phyloP scores from a whole-genome alignment of 768 basidiomycete species.

The Hirschioporus abietinus region DNA sequence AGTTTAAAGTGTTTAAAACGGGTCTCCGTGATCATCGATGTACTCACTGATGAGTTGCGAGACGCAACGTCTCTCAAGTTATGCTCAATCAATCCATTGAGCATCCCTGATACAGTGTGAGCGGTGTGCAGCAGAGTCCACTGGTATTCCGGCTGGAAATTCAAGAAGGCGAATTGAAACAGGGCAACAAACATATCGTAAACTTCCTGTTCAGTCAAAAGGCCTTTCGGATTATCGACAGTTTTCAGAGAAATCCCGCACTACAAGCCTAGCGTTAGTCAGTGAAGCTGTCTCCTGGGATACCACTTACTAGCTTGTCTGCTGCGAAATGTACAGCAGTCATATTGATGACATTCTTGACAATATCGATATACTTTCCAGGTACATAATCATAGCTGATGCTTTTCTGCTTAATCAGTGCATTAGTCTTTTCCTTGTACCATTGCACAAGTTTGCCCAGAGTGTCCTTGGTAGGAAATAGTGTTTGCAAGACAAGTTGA shows the following conservation, averaged over 20 bases:
- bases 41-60: conserved; percentile 20
- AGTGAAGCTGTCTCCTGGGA: not conserved
- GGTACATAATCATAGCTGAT: conserved; percentile 28
- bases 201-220: conserved; percentile 42
- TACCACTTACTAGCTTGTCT: conserved; percentile 28
- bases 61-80: conserved; percentile 25
- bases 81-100: conserved; percentile 29
- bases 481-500: conserved; percentile 19
- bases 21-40: not conserved
- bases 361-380: conserved; percentile 40
- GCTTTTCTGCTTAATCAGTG: conserved; percentile 22
- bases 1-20: not conserved
- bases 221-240: conserved; percentile 34
- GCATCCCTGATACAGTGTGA: conserved; percentile 23
- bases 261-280: conserved; percentile 18
- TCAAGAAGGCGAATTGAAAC: conserved; percentile 24
- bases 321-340: conserved; percentile 36
- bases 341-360: conserved; percentile 43
- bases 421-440: conserved; percentile 17
- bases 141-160: conserved; percentile 28
- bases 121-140: conserved; percentile 28
- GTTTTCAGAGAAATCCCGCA: conserved; percentile 44
- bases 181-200: conserved; percentile 35
- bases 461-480: conserved; percentile 32
- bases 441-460: conserved; percentile 24